Conservation (phyloP, 257 asterid genomes). For the Solanum piurae region DNA sequence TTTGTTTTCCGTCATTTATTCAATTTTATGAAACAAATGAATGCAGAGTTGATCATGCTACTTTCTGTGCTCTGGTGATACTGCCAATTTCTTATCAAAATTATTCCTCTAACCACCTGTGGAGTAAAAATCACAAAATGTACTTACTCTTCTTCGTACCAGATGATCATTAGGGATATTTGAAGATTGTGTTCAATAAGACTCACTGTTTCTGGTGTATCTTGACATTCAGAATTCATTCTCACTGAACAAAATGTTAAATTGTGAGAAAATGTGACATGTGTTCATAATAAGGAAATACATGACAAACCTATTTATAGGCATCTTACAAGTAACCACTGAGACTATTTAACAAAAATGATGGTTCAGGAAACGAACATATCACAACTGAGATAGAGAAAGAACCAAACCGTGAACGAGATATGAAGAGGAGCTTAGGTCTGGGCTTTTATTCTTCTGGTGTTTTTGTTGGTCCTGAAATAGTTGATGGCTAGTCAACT, state of each 20-base stretch:
- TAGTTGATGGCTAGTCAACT: background rate
- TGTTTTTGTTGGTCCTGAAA: background rate
- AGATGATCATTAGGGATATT: background rate
- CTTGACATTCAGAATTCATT: background rate
- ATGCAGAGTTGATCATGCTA: background rate
- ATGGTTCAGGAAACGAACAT: background rate
- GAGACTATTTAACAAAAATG: background rate
- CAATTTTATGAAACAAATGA: background rate
- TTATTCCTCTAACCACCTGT: background rate
- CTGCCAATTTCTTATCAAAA: background rate
- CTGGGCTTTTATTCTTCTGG: background rate
- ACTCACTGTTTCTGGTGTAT: background rate
- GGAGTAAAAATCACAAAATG: background rate
- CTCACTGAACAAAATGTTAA: background rate
- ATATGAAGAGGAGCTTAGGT: background rate
- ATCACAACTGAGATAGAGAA: background rate
- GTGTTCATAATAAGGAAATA: background rate
- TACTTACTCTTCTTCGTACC: background rate
- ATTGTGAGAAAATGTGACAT: background rate
- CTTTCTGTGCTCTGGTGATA: background rate
- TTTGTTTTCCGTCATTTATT: background rate
- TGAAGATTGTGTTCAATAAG: background rate
- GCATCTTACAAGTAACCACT: background rate
- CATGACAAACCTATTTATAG: background rate
- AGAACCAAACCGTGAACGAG: background rate